Base-by-base conservation (phyloP, 78 protist species). In the Trichosphaerium sp. region DNA sequence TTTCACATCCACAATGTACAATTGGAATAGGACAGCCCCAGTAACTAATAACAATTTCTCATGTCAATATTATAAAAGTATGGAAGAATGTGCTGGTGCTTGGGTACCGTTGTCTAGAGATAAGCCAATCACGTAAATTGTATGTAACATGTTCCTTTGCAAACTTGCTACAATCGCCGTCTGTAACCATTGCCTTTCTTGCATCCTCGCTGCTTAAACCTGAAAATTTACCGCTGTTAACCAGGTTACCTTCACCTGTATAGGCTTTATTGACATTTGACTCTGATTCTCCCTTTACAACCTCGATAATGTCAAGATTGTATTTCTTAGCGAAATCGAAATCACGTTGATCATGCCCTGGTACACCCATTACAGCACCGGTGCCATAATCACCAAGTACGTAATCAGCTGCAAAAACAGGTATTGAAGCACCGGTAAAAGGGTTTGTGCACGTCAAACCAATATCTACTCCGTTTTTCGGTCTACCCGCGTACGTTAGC, bases 1-100 rank as follows among this genome's bases (percentile, higher is more conserved):
- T n/a, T n/a, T n/a, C n/a, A n/a, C n/a, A n/a, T 0, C n/a, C 40
- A 39, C 94, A 89, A 52, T 83, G 78, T 0, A 89, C 54, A 41
- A 92, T 70, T 10, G 97, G 97, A 4, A 92, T 88, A 23, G 97
- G 97, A 15, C 89, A 74, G 38, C 97, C 92, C 96, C 92, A 91
- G 70, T 79, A 82, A 23, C 87, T 18, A 21, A 47, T 18, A 47
- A 47, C 51, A 47, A 21, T n/a, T 21, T 47, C 21, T 47, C 35
- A 47, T n/a, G n/a, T n/a, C n/a, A n/a, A n/a, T n/a, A n/a, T n/a
- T n/a, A n/a, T n/a, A n/a, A n/a, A n/a, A n/a, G n/a, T n/a, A n/a
- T n/a, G n/a, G n/a, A n/a, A n/a, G n/a, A n/a, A n/a, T n/a, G n/a
- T n/a, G n/a, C n/a, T n/a, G n/a, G n/a, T n/a, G n/a, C n/a, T n/a